Base-by-base conservation (phyloP, 805 yeast species). In the Kazachstania martiniae region DNA sequence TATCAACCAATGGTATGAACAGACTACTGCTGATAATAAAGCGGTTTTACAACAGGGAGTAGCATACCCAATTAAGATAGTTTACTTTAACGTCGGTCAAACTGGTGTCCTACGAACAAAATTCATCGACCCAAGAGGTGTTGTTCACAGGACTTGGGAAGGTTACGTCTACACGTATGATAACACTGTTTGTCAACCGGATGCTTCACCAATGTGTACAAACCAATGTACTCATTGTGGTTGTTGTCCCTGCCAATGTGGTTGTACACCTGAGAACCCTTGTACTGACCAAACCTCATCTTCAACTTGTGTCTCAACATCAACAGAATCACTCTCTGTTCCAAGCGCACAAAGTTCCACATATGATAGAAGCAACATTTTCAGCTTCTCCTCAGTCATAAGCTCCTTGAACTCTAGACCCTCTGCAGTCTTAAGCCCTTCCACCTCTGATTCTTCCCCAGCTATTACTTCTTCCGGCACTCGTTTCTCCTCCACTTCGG, bases 31-130 rank as follows among this genome's bases (percentile, higher is more conserved):
- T 10, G 10, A 10, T 19, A 19, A 7, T 22, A 41, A 19, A 19
- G 21, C 9, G 7, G 7, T 8, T 19, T 10, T 19, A 8, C 9
- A 19, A 19, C 9, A 7, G 9, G 44, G 40, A 12, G 28, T 25
- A 12, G 38, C 42, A 25, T 42, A 42, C 17, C 48, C 50, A n/a
- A 19, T 46, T 4, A 43, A 36, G 31, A 27, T 46, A 15, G 44
- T 44, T 3, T 46, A 35, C 23, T 33, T 36, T 10, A 43, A 43
- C 26, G 32, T 38, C 10, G 30, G 25, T 18, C 18, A 18, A 12
- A 16, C 14, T 14, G 35, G 28, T 33, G 16, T 15, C 8, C 22
- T 33, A 18, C 16, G 24, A 12, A 24, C 28, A 14, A 19, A 23
- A 18, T 28, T 25, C 19, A 33, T 27, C 13, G 31, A 28, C 24